Conservation (phyloP, 2,329 filamentous ascomycete genomes). For the Fusarium sp. region DNA sequence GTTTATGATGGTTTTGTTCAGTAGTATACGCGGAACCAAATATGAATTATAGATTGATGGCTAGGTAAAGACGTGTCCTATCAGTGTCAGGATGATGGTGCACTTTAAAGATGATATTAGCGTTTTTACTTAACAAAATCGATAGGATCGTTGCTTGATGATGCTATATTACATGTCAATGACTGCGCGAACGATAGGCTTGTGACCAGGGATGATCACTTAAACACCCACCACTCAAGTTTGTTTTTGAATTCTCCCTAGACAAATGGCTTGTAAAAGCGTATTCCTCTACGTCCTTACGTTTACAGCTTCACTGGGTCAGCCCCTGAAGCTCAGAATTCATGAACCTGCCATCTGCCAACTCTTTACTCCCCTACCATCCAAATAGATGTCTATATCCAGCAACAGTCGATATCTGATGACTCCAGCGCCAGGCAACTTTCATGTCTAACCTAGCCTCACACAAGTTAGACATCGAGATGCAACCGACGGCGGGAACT, state of each 20-base stretch:
- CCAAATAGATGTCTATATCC: not conserved
- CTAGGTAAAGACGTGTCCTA: not conserved
- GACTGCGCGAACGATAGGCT: not conserved
- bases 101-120: not conserved
- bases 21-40: too few relatives aligned
- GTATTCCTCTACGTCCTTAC: not conserved
- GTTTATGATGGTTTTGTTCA: too few relatives aligned
- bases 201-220: not conserved
- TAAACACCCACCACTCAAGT: not conserved
- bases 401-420: not conserved
- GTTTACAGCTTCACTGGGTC: not conserved
- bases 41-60: not conserved
- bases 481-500: slow-evolving; percentile 14
- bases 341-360: not conserved
- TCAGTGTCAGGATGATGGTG: not conserved
- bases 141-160: not conserved
- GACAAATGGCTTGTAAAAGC: not conserved
- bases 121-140: too few relatives aligned
- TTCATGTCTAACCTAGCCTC: not conserved
- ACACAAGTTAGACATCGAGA: not conserved
- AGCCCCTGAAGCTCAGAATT: not conserved
- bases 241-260: not conserved
- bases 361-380: not conserved
- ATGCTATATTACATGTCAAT: not conserved
- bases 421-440: not conserved